phyloP scores from a whole-genome alignment of 768 basidiomycete species.

The Collybiopsis confluens region DNA sequence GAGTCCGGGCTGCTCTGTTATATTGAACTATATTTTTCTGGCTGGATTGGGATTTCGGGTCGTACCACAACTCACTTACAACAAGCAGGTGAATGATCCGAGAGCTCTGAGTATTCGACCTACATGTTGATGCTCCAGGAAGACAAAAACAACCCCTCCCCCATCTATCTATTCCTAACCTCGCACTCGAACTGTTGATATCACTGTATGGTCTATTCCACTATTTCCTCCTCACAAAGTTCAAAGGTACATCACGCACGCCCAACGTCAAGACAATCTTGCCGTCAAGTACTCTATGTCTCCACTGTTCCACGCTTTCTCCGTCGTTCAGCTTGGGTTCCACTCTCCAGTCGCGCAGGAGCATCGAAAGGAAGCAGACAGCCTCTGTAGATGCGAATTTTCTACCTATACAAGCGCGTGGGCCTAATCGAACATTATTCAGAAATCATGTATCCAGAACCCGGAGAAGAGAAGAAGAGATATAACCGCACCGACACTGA shows the following conservation, averaged over 20 bases:
- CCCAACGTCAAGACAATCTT: slow-evolving; percentile 30
- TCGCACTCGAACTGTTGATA: no score
- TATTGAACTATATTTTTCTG: no score
- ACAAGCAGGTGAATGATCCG: no score
- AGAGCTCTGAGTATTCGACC: no score
- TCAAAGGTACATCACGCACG: slow-evolving; percentile 11
- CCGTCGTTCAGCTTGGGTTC: slow-evolving; percentile 37
- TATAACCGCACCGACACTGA: slow-evolving; percentile 35
- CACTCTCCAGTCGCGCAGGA: slow-evolving; percentile 51
- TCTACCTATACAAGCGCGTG: slow-evolving; percentile 50
- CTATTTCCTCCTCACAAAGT: slow-evolving; percentile 6
- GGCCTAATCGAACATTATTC: slow-evolving; percentile 26
- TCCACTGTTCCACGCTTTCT: slow-evolving; percentile 37
- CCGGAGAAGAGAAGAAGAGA: background rate
- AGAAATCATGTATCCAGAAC: background rate
- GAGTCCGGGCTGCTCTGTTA: no score
- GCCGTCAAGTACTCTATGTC: slow-evolving; percentile 31
- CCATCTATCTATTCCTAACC: no score
- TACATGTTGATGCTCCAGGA: no score
- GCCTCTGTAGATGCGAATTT: slow-evolving; percentile 52
- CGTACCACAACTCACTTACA: no score
- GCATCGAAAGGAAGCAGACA: slow-evolving; percentile 46
- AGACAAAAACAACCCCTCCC: no score
- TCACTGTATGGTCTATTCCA: no score
- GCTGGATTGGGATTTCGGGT: no score